phyloP scores from a whole-genome alignment of 495 filamentous ascomycete species.

The Copromyces sp. region DNA sequence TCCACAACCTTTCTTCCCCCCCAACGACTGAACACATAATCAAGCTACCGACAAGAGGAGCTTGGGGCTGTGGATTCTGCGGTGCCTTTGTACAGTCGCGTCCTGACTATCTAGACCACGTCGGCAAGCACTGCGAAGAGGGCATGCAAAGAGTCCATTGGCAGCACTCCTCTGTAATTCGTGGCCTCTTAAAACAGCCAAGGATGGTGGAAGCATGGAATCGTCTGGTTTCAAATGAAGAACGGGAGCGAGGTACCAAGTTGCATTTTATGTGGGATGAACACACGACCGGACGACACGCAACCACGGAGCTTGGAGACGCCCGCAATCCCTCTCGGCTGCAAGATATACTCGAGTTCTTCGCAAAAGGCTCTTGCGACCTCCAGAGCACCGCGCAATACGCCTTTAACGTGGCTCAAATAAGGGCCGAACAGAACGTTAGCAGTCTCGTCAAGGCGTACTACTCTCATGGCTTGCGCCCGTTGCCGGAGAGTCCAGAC shows the following conservation, averaged over 20 bases:
- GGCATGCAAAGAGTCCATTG: constrained; percentile 10
- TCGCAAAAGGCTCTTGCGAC: neutral
- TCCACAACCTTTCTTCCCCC: constrained; percentile 1
- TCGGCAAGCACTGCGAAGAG: constrained; percentile 17
- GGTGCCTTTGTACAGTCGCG: constrained; percentile 3
- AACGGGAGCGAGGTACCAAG: constrained; percentile 3
- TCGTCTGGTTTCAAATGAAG: constrained; percentile 7
- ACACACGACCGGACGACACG: constrained; percentile 2
- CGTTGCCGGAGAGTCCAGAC: neutral
- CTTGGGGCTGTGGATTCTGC: constrained; percentile 24
- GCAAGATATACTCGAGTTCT: constrained; percentile 15
- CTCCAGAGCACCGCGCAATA: neutral
- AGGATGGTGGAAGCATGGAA: constrained; percentile 10
- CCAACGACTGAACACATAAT: neutral
- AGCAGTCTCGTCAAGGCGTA: constrained; percentile 2
- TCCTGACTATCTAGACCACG: constrained; percentile 14
- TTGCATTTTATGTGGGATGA: constrained; percentile 14
- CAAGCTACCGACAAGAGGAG: neutral
- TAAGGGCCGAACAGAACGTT: constrained; percentile 1
- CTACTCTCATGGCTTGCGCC: neutral
- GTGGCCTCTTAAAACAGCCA: constrained; percentile 14
- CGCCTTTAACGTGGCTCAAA: constrained; percentile 3
- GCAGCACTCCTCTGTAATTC: constrained; percentile 17
- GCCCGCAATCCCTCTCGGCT: neutral
- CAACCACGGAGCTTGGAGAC: neutral